phyloP scores from a whole-genome alignment of 2,329 filamentous ascomycete species.

The Calonectria pauciramosa region DNA sequence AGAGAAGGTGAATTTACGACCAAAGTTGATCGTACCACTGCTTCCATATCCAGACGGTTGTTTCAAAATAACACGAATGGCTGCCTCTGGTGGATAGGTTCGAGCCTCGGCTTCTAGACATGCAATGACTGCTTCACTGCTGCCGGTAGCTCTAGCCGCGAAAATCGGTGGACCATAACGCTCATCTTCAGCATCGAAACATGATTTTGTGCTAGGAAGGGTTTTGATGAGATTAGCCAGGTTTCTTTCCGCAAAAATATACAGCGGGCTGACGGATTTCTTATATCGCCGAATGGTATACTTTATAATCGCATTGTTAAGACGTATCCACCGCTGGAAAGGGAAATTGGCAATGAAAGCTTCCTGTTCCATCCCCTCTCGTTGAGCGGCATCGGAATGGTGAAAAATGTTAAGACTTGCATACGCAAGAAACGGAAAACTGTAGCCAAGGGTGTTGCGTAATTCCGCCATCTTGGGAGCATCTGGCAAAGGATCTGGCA shows the following conservation, averaged over 20 bases:
- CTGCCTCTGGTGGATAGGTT: neutral
- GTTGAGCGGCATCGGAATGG: neutral
- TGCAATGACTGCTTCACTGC: neutral
- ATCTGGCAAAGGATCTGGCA: neutral
- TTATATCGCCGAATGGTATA: neutral
- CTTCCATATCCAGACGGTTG: neutral
- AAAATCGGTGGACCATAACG: neutral
- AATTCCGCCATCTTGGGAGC: neutral
- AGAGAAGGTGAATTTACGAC: neutral
- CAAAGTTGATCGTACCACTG: neutral
- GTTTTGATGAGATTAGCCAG: neutral
- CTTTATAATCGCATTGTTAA: neutral
- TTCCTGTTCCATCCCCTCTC: neutral
- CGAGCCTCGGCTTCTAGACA: neutral
- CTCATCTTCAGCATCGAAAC: neutral
- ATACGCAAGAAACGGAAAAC: neutral
- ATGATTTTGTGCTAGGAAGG: neutral
- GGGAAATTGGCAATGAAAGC: neutral
- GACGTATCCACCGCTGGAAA: neutral
- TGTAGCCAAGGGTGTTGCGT: neutral
- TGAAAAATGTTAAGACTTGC: neutral
- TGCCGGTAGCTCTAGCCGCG: neutral
- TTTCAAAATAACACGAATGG: neutral
- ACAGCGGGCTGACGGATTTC: neutral
- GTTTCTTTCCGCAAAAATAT: neutral